Percentiles rank a stretch among this genome's conserved stretches.
Conservation (phyloP, 306 rosid genomes). For the Sicyos edulis region DNA sequence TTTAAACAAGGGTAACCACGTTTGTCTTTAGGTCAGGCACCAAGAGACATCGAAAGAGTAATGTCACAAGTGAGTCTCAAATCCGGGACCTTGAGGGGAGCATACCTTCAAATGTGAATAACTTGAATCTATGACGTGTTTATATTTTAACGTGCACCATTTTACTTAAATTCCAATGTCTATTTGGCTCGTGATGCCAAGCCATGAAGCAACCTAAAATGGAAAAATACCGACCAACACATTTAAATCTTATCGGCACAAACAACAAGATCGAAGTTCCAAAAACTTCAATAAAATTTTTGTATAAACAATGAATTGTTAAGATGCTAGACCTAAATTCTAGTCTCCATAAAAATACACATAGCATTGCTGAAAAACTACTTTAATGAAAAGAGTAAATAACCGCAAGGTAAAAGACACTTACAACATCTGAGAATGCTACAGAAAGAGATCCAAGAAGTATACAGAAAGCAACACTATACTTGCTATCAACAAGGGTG, state of each 20-base stretch:
- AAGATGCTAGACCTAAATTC: not conserved
- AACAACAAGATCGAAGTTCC: not conserved
- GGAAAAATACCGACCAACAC: not conserved
- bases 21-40: no score
- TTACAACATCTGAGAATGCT: conserved; percentile 99
- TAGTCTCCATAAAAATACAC: not conserved
- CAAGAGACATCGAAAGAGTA: no score
- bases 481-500: conserved; percentile 71
- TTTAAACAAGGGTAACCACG: no score
- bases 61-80: no score
- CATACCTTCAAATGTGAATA: no score
- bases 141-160: not conserved
- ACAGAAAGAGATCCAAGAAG: conserved; percentile 95
- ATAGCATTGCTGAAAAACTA: not conserved
- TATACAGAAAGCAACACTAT: conserved; percentile 74
- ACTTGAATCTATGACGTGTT: not conserved
- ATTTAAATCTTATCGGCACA: not conserved
- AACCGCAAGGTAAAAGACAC: conserved; percentile 30
- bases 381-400: not conserved
- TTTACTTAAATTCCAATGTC: not conserved
- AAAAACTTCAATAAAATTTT: not conserved
- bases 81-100: no score
- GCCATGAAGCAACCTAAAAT: not conserved
- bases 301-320: not conserved
- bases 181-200: not conserved